Evolutionary conservation across 352 stramenopile genomes (phyloP).

Genomic region (Globisporangium splendens): DNA sequence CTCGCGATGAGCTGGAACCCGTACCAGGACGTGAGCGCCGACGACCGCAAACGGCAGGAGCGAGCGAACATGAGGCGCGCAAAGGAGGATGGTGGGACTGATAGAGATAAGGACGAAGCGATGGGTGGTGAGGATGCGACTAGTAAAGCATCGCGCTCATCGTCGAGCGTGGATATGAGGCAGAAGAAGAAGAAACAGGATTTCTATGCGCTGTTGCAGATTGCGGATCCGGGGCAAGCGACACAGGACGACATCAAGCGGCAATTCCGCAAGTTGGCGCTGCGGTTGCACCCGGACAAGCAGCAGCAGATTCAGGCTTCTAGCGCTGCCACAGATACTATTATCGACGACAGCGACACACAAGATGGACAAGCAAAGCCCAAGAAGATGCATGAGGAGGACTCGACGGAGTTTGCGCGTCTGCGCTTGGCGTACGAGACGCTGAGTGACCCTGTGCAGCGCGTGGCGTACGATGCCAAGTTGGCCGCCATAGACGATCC

Average conservation of each 20-base stretch:
- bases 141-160: neutral
- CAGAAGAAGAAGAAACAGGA: constrained; percentile 48
- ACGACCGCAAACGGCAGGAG: constrained; percentile 14
- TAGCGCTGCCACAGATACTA: neutral
- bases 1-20: constrained; percentile 69
- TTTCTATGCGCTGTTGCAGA: constrained; percentile 61
- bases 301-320: constrained; percentile 17
- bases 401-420: constrained; percentile 56
- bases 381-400: constrained; percentile 6
- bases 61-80: neutral
- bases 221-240: constrained; percentile 22
- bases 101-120: neutral
- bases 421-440: constrained; percentile 72
- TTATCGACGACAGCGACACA: neutral
- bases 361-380: constrained; percentile 8
- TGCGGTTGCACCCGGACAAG: constrained; percentile 75
- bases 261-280: constrained; percentile 63
- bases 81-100: too few relatives aligned
- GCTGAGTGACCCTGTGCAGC: constrained; percentile 51
- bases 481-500: constrained; percentile 19
- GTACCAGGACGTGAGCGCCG: constrained; percentile 52
- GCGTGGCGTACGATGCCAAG: constrained; percentile 56
- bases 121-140: neutral
- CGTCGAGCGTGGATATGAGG: constrained; percentile 2
- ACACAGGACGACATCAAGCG: constrained; percentile 49